Conservation (phyloP, 2,329 filamentous ascomycete genomes). For the Stemphylium lycopersici region DNA sequence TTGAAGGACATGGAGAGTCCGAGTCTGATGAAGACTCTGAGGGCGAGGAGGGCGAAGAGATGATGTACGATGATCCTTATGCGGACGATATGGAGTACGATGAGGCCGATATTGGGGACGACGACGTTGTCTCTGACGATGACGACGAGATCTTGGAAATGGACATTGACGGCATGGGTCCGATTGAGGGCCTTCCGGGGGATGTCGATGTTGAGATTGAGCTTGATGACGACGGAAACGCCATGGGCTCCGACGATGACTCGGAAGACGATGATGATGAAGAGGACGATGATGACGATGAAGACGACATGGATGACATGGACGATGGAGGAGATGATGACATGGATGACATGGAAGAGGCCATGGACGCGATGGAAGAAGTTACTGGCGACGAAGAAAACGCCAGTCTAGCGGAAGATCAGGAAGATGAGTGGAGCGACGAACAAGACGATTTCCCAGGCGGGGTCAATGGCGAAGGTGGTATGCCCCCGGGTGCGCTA, state of each 20-base stretch:
- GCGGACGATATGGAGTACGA: constrained; percentile 92
- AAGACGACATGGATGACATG: constrained; percentile 51
- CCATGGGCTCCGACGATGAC: constrained; percentile 61
- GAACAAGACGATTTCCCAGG: constrained; percentile 54
- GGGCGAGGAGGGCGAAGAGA: constrained; percentile 67
- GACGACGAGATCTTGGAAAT: constrained; percentile 81
- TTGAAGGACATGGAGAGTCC: constrained; percentile 83
- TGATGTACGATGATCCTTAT: constrained; percentile 89
- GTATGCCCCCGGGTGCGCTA: constrained; percentile 52
- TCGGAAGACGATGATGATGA: constrained; percentile 64
- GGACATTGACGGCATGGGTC: constrained; percentile 81
- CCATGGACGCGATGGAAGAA: constrained; percentile 46
- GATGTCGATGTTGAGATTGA: constrained; percentile 84
- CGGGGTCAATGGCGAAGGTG: constrained; percentile 59
- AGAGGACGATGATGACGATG: constrained; percentile 60
- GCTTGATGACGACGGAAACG: constrained; percentile 70
- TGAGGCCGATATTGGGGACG: constrained; percentile 69
- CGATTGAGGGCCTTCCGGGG: constrained; percentile 67
- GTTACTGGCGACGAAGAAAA: constrained; percentile 57
- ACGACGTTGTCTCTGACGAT: constrained; percentile 85
- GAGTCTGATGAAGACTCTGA: constrained; percentile 72
- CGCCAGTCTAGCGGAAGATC: constrained; percentile 51
- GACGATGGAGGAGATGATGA: constrained; percentile 41
- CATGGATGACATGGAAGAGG: constrained; percentile 52
- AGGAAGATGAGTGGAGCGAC: constrained; percentile 52